Evolutionary conservation across 1,284 basidiomycete genomes (phyloP), one percentile per base, ranked within the genome.

Genomic region (Veloporphyrellus conicus): DNA sequence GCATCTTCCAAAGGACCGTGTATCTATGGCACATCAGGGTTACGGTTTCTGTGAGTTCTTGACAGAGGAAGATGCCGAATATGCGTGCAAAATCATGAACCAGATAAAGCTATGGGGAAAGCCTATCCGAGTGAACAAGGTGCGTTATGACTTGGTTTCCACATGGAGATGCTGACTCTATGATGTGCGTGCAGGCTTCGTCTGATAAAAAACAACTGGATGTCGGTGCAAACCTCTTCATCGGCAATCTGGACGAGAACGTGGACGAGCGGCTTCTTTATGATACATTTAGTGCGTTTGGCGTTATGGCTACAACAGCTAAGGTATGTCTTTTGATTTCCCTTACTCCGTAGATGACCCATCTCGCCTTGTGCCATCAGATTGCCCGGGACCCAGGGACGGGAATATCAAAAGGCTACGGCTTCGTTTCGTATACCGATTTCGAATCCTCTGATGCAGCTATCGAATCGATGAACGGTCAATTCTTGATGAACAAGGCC

Each of bases 31-130:
- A 3, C 95, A 99, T 68, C 96, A 99, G 72, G 94, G 95, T 43
- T 99, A 97, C 70, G 95, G 94, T 41, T 99, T 99, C 72, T 97
- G 95, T 77, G 95, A 99, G 75, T 98, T 98, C 69, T 75, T 94
- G 67, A 93, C 93, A 33, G 94, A 98, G 71, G 90, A 93, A 66
- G 96, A 98, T 71, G 93, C 95, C 57, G 94, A 99, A 72, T 99
- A 99, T 68, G 95, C 93, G 52, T 96, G 93, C 78, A 96, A 96
- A 76, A 97, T 98, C 62, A 95, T 99, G 93, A 98, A 99, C 69
- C 95, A 98, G 74, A 97, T 99, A 68, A 99, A 99, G 71, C 73
- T 99, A 43, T 99, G 90, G 79, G 95, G 96, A 35, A 98, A 98
- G 66, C 95, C 95, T 28, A 96, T 99, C 53, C 79, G 95, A 57